A percentile compares a stretch with the other conserved stretches of the same genome.
Conservation (phyloP, 163 green algal species). For the Coccomyxa subellipsoidea region DNA sequence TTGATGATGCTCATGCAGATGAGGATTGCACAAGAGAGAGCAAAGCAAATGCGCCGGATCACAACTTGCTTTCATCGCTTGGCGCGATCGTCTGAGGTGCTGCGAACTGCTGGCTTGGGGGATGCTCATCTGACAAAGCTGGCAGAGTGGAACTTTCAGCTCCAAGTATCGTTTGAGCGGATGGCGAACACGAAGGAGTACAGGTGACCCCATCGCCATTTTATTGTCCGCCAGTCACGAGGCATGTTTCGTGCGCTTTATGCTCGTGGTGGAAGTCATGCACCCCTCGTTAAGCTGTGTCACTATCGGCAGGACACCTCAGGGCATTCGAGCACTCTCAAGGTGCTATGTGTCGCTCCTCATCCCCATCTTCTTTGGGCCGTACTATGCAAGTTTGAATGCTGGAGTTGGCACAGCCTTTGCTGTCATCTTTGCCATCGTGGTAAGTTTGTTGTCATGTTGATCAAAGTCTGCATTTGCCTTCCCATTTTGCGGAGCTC, state of each 20-base stretch:
- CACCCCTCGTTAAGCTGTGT: no score
- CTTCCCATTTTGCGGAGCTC: no score
- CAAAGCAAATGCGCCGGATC: constrained; percentile 32
- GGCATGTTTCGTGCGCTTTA: no score
- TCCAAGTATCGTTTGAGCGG: constrained; percentile 42
- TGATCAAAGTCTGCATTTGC: not conserved
- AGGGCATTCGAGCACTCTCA: constrained; percentile 19
- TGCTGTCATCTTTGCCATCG: constrained; percentile 47
- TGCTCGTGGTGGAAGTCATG: no score
- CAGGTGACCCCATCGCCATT: constrained; percentile 21
- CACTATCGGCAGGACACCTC: constrained; percentile 25
- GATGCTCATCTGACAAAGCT: constrained; percentile 30
- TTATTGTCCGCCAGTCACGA: not conserved
- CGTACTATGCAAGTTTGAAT: constrained; percentile 46
- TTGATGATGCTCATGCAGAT: constrained; percentile 25
- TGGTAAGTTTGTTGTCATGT: constrained; percentile 15
- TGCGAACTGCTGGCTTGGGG: constrained; percentile 16
- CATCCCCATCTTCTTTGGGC: constrained; percentile 59
- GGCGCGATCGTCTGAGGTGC: constrained; percentile 10
- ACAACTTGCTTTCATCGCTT: constrained; percentile 31
- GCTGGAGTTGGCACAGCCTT: constrained; percentile 45
- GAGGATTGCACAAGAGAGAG: constrained; percentile 47
- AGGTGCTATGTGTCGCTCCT: constrained; percentile 52
- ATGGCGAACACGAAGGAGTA: constrained; percentile 64
- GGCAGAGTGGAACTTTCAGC: constrained; percentile 13